Evolutionary conservation across 441 rosid species (phyloP).

Genomic region (Monsonia emarginata): DNA sequence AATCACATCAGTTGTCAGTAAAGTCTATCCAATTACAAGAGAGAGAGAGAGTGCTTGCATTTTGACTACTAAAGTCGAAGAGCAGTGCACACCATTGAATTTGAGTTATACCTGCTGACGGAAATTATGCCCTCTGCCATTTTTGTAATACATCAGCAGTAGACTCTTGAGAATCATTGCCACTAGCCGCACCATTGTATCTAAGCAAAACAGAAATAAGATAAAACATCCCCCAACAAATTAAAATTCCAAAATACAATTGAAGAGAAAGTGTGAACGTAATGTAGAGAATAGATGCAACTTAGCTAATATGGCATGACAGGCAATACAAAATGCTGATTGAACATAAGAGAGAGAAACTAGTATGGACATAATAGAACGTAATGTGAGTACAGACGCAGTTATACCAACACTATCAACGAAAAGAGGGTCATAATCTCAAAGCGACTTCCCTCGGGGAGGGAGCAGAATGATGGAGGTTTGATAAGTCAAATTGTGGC

Average conservation of each 20-base stretch:
- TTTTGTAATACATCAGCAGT: constrained; percentile 47
- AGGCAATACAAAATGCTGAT: neutral
- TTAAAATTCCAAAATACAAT: neutral
- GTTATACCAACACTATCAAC: neutral
- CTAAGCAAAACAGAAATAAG: constrained; percentile 28
- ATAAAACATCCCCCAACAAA: neutral
- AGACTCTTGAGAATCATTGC: constrained; percentile 47
- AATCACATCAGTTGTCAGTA: constrained; percentile 11
- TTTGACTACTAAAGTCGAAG: neutral
- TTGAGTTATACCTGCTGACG: constrained; percentile 57
- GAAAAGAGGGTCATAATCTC: neutral
- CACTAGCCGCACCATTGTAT: constrained; percentile 50
- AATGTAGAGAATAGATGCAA: neutral
- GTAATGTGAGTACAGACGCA: no score
- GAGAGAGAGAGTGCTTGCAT: neutral
- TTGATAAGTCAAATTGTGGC: neutral
- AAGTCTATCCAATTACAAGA: neutral
- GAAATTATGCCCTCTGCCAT: constrained; percentile 43
- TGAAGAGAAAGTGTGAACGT: neutral
- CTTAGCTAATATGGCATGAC: neutral
- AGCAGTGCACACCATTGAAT: neutral
- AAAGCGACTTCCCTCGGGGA: no score
- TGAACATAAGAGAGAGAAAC: neutral
- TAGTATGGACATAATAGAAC: no score
- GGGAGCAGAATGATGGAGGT: neutral